phyloP scores from a whole-genome alignment of 148 eudicot genomes.

The Linanthus parryae region DNA sequence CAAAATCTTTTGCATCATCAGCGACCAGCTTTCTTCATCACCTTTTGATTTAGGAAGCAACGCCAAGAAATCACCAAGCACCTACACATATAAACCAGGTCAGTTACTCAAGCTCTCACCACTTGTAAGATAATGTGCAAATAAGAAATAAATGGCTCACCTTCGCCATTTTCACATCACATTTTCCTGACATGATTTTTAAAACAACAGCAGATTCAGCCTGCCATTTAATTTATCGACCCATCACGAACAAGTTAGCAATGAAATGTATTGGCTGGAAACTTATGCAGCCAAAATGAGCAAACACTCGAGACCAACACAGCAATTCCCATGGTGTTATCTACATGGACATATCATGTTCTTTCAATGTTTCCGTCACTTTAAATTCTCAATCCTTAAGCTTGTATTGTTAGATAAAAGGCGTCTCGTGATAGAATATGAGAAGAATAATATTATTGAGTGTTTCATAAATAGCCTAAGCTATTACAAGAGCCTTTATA shows the following conservation, averaged over 20 bases:
- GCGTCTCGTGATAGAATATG: no score
- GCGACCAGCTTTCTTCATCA: constrained; percentile 80
- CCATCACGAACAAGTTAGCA: constrained; percentile 7
- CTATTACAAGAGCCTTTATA: no score
- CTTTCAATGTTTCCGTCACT: no score
- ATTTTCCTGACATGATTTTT: constrained; percentile 58
- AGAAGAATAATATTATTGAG: no score
- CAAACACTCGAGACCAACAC: no score
- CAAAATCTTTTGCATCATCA: constrained; percentile 79
- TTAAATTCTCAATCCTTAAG: no score
- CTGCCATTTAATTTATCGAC: constrained; percentile 39
- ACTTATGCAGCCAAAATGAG: no score
- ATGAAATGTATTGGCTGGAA: constrained; percentile 5
- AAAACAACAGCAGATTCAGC: constrained; percentile 74
- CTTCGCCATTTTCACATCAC: constrained; percentile 40
- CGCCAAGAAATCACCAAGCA: constrained; percentile 69
- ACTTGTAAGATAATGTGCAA: not conserved
- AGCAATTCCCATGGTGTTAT: no score
- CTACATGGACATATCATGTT: no score
- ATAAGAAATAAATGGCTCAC: constrained; percentile 30
- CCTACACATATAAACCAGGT: constrained; percentile 38
- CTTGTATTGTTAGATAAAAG: no score
- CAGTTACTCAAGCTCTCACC: not conserved
- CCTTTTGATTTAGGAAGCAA: constrained; percentile 82
- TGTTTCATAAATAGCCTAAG: no score